Conservation (phyloP, 2,329 filamentous ascomycete species). For the Alternaria tenuissima region DNA sequence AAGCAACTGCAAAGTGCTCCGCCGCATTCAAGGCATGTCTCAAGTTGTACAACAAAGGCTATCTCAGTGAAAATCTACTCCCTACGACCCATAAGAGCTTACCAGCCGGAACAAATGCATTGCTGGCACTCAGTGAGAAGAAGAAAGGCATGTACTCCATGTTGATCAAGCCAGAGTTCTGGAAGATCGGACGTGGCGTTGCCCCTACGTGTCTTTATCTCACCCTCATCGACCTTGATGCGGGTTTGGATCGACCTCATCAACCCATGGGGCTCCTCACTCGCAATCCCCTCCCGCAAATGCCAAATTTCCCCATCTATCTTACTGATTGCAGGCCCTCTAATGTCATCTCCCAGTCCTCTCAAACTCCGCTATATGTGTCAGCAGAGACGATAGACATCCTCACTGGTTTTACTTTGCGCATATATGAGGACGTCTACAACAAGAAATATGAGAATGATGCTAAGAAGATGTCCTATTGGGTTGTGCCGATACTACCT, state of each 20-base stretch:
- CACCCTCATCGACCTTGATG: slow-evolving; percentile 69
- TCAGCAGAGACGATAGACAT: slow-evolving; percentile 57
- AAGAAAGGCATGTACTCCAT: slow-evolving; percentile 78
- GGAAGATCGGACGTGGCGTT: slow-evolving; percentile 61
- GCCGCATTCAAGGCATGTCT: slow-evolving; percentile 87
- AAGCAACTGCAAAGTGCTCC: slow-evolving; percentile 82
- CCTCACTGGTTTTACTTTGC: slow-evolving; percentile 77
- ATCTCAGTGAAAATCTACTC: slow-evolving; percentile 77
- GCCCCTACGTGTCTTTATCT: slow-evolving; percentile 66
- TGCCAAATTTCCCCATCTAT: slow-evolving; percentile 76
- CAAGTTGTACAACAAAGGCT: slow-evolving; percentile 69
- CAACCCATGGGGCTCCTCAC: slow-evolving; percentile 76
- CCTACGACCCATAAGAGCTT: slow-evolving; percentile 76
- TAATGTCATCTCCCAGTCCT: slow-evolving; percentile 60
- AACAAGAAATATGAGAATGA: slow-evolving; percentile 81
- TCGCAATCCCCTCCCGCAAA: slow-evolving; percentile 66
- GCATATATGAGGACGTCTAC: slow-evolving; percentile 83
- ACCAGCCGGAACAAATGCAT: slow-evolving; percentile 86
- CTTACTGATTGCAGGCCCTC: slow-evolving; percentile 71
- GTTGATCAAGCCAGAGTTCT: slow-evolving; percentile 79
- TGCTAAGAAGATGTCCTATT: slow-evolving; percentile 77
- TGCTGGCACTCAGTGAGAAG: slow-evolving; percentile 80
- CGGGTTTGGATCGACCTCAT: slow-evolving; percentile 66
- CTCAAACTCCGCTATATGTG: slow-evolving; percentile 57
- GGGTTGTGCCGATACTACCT: slow-evolving; percentile 69